Base-by-base conservation (phyloP, 2,329 filamentous ascomycete genomes). In the Harringtonia lauricola region DNA sequence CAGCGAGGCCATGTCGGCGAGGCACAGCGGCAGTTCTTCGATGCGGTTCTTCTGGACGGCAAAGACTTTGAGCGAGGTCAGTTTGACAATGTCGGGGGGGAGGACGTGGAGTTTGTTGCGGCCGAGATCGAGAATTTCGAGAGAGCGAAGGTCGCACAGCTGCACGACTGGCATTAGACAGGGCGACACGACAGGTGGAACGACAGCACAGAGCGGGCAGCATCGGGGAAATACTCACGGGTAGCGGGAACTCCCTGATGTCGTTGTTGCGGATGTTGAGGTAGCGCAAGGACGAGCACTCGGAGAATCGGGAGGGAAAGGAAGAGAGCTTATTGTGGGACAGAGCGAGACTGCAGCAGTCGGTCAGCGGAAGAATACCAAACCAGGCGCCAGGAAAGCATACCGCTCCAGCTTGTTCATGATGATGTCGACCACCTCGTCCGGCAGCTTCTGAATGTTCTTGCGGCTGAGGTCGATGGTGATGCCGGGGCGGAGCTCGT, bases 81-180 rank as follows among this genome's bases (percentile, higher is more conserved):
- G 70, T 56, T 81, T 86, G 47, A 76, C 77, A 49, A 95, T 85
- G 43, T 89, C 83, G 38, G 81, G 76, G 0, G 90, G 88, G 2
- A 96, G 72, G 10, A 75, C 68, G 39, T 75, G 76, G 48, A 96
- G 79, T 59, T 83, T 86, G 59, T 96, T 96, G 54, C 86, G 79
- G 59, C 88, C 89, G 43, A 96, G 73, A 64, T 96, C 90, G 48
- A 96, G 75, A 47, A 95, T 95, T 64, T 96, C 89, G 44, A 96
- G 75, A 29, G 87, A 84, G 42, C 78, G 81, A 49, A 96, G 72
- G 60, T 88, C 81, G 59, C 90, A 89, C 46, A 96, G 76, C 88
- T 94, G 57, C 41, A 47, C 41, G 41, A 37, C 33, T 26, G 12
- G 26, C 21, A 22, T 39, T 24, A 39, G 39, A 33, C 34, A 26